Evolutionary conservation across 495 filamentous ascomycete genomes (phyloP), one percentile per base, ranked within the genome.

Genomic region (Penicillium antarcticum): DNA sequence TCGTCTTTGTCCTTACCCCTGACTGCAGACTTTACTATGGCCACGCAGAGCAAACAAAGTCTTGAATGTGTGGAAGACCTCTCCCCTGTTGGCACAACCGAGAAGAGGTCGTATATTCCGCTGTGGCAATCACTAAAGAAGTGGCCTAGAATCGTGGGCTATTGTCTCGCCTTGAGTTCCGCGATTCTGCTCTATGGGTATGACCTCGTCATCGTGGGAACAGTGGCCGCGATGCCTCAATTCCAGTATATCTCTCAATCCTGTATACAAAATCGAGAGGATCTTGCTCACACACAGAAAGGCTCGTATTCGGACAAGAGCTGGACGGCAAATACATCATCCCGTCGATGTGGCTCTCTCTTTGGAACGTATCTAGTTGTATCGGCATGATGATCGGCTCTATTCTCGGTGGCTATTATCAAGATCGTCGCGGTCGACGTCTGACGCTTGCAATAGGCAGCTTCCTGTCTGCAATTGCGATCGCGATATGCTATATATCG

Each of bases 151-250:
- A 58, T 68, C 2, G 52, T 64, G 5, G 52, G 44, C 1, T 70
- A 69, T 41, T 66, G 60, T 48, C 52, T 72, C 0, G 65, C 65
- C 1, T 38, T 70, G 18, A 62, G 65, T 11, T 64, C 63, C 0
- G 67, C 65, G 1, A 70, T 72, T 13, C 52, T 78, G n/a, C 64
- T 77, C 5, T 77, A 73, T 38, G 75, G 75, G 37, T 78, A 75
- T 55, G 75, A 78, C 33, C 55, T 71, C n/a, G 74, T 71, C n/a
- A 72, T 78, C 21, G 73, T 78, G 19, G 70, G 68, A 7, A 70
- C 66, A 38, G 67, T 74, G 4, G 69, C 74, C n/a, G 68, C 71
- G 4, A 73, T 78, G 68, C 70, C 71, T 26, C 57, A 59, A 16
- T 75, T 76, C 38, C 67, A 72, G 69, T 72, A 51, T 39, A 57